These are phyloP conservation scores for Avena insularis DNA, from an alignment of 176 grass and related monocot genomes.

Conservation along the genomic window DNA sequence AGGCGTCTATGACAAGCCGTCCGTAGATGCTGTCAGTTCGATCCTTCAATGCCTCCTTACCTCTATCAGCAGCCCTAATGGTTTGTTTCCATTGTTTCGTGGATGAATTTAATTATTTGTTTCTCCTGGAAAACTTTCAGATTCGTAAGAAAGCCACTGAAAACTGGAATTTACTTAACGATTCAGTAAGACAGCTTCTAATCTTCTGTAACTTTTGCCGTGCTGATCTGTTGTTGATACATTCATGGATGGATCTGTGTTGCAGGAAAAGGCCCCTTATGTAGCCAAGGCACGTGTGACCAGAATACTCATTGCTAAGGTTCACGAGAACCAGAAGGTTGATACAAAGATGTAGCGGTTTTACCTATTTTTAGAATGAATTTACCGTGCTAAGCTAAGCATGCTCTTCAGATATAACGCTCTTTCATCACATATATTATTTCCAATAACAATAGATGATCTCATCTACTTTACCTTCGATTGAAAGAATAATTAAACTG, in stretches of 20 bases:
- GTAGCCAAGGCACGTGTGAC: background rate
- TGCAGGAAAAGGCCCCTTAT: slow-evolving; percentile 9
- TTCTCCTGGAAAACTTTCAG: background rate
- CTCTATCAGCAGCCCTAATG: background rate
- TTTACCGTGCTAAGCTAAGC: slow-evolving; percentile 3
- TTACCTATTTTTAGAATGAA: slow-evolving; percentile 3
- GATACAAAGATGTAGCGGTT: background rate
- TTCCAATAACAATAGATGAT: background rate
- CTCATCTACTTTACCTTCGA: background rate
- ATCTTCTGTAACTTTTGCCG: background rate
- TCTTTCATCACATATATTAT: slow-evolving; percentile 19
- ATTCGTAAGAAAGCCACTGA: background rate
- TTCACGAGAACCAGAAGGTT: background rate
- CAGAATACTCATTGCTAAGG: background rate
- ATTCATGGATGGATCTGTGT: slow-evolving; percentile 13
- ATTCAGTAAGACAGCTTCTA: background rate
- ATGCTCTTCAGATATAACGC: background rate
- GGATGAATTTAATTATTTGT: background rate
- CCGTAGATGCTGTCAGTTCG: background rate
- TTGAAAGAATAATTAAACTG: background rate
- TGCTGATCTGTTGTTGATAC: background rate
- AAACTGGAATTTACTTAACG: background rate
- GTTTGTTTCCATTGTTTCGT: background rate
- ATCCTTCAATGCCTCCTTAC: background rate
- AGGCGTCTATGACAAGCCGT: background rate